Conservation (phyloP, 805 yeast genomes). For the Wickerhamomyces subpelliculosus region DNA sequence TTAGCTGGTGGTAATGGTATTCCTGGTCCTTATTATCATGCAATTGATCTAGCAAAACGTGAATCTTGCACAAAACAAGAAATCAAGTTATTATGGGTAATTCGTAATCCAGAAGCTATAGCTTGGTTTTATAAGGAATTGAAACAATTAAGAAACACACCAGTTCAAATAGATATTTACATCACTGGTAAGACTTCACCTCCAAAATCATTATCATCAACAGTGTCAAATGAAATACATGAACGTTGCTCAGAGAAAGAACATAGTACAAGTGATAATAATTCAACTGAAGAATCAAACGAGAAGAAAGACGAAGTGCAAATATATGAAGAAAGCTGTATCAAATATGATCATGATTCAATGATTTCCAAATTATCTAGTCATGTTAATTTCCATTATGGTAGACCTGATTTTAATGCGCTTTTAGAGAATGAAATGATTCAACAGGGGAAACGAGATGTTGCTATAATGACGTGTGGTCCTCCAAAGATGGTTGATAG, state of each 20-base stretch:
- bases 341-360: no score
- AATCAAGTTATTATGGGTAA: conserved; percentile 55
- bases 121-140: conserved; percentile 42
- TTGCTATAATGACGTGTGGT: conserved; percentile 58
- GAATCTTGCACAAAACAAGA: conserved; percentile 22
- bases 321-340: no score
- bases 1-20: conserved; percentile 50
- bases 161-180: conserved; percentile 27
- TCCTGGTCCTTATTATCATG: conserved; percentile 42
- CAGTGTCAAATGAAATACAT: conserved; percentile 3
- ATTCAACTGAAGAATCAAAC: no score
- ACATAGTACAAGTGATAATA: not conserved
- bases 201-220: no score
- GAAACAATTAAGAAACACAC: conserved; percentile 17
- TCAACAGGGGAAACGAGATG: conserved; percentile 31
- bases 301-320: no score
- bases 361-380: no score
- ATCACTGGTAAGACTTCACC: no score
- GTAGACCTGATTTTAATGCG: conserved; percentile 30
- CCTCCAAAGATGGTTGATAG: conserved; percentile 53
- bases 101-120: conserved; percentile 45
- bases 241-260: conserved; percentile 3
- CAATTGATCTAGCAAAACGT: conserved; percentile 20
- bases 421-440: conserved; percentile 26
- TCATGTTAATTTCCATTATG: conserved; percentile 26